Percentiles rank a stretch among this genome's conserved stretches.
Conservation (phyloP, 441 rosid genomes). For the Theobroma grandiflorum region DNA sequence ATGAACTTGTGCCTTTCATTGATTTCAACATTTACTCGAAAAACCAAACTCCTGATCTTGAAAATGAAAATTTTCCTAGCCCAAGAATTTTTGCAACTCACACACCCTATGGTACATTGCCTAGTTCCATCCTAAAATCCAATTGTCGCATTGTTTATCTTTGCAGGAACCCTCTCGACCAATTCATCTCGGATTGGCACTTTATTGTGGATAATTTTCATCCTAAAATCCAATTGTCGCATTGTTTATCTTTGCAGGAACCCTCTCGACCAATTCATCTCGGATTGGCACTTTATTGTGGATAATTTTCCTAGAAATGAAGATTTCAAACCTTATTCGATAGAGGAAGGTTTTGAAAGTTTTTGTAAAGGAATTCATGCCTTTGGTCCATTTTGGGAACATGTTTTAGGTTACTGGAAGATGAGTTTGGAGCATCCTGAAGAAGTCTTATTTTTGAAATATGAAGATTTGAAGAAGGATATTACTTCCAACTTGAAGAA, state of each 20-base stretch:
- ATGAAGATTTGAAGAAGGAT: not conserved
- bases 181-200: slow-evolving; percentile 5
- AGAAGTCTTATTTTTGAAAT: too few relatives aligned
- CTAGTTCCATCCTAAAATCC: not conserved
- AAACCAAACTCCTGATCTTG: not conserved
- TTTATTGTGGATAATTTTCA: not conserved
- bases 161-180: not conserved
- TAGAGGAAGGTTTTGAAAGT: not conserved
- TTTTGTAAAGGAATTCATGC: not conserved
- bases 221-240: not conserved
- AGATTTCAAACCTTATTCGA: not conserved
- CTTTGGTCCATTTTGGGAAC: not conserved
- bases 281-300: not conserved
- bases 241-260: not conserved
- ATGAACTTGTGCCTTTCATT: not conserved
- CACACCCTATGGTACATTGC: not conserved
- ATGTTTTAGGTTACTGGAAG: too few relatives aligned
- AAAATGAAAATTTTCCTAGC: not conserved
- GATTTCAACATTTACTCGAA: not conserved
- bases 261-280: not conserved
- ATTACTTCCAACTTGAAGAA: not conserved
- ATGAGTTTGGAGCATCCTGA: too few relatives aligned
- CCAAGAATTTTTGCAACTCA: not conserved
- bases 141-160: not conserved
- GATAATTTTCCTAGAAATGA: not conserved